Evolutionary conservation across 352 stramenopile genomes (phyloP).

Genomic region (Pythium vanterpoolii): DNA sequence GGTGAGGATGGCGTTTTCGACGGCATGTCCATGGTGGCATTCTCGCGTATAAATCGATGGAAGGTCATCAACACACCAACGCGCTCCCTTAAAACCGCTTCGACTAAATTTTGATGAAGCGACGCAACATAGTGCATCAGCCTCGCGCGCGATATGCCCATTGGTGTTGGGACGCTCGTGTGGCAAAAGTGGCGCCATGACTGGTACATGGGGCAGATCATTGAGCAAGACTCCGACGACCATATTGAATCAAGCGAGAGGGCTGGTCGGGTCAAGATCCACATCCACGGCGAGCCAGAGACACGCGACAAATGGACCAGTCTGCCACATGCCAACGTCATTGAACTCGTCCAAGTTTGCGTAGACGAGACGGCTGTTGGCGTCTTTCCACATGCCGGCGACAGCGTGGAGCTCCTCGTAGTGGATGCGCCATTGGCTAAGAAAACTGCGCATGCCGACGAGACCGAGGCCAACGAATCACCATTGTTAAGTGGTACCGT

Average conservation of each 20-base stretch:
- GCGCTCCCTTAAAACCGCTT: constrained; percentile 3
- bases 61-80: neutral
- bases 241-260: neutral
- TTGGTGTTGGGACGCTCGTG: constrained; percentile 27
- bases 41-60: neutral
- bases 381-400: constrained; percentile 29
- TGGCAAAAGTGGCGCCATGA: constrained; percentile 40
- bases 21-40: neutral
- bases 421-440: constrained; percentile 29
- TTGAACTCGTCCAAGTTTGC: constrained; percentile 27
- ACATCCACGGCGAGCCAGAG: constrained; percentile 44
- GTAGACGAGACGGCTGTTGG: constrained; percentile 33
- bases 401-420: constrained; percentile 39
- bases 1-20: neutral
- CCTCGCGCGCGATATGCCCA: neutral
- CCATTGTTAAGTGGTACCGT: constrained; percentile 34
- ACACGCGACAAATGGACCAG: constrained; percentile 48
- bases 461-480: neutral
- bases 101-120: neutral
- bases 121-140: neutral
- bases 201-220: constrained; percentile 49
- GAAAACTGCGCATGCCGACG: constrained; percentile 9
- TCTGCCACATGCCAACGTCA: constrained; percentile 20
- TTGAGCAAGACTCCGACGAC: neutral
- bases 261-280: constrained; percentile 13